These are phyloP conservation scores for Naganishia sp. DNA, from an alignment of 1,284 basidiomycete genomes.

Conservation along the genomic window DNA sequence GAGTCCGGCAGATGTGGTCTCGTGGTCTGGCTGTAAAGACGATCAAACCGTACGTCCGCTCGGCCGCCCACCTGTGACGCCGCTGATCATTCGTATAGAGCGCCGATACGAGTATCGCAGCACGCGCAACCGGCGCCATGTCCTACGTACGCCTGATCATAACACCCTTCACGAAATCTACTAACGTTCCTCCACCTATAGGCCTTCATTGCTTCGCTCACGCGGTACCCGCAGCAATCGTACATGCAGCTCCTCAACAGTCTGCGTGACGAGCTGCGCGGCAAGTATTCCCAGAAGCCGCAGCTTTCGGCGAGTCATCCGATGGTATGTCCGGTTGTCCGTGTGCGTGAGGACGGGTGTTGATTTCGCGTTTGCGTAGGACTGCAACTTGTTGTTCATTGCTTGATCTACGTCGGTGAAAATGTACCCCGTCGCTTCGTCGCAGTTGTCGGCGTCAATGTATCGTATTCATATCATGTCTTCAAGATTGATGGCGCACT, in stretches of 20 bases:
- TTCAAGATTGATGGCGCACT: no score
- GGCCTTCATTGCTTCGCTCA: conserved; percentile 73
- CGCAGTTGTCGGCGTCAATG: not conserved
- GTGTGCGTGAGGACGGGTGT: not conserved
- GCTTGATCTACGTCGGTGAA: not conserved
- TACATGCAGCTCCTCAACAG: conserved; percentile 74
- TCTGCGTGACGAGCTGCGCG: conserved; percentile 60
- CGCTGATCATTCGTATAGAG: conserved; percentile 36
- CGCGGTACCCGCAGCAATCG: conserved; percentile 68
- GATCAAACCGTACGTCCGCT: conserved; percentile 70
- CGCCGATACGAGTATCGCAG: conserved; percentile 80
- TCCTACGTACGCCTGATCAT: conserved; percentile 52
- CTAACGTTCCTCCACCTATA: conserved; percentile 51
- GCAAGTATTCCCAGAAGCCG: conserved; percentile 83
- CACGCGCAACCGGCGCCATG: conserved; percentile 85
- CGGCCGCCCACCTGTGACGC: not conserved
- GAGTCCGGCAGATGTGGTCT: conserved; percentile 70
- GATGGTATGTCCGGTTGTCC: conserved; percentile 38
- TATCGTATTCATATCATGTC: not conserved
- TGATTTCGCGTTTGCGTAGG: not conserved
- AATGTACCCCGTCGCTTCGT: not conserved
- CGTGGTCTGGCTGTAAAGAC: conserved; percentile 88
- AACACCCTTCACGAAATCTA: no score
- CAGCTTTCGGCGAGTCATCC: conserved; percentile 59
- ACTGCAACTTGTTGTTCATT: conserved; percentile 30